Percentiles rank a stretch among this genome's conserved stretches.
Evolutionary conservation across 2,329 filamentous ascomycete species (phyloP).

Genomic region (Aspergillus melleus): DNA sequence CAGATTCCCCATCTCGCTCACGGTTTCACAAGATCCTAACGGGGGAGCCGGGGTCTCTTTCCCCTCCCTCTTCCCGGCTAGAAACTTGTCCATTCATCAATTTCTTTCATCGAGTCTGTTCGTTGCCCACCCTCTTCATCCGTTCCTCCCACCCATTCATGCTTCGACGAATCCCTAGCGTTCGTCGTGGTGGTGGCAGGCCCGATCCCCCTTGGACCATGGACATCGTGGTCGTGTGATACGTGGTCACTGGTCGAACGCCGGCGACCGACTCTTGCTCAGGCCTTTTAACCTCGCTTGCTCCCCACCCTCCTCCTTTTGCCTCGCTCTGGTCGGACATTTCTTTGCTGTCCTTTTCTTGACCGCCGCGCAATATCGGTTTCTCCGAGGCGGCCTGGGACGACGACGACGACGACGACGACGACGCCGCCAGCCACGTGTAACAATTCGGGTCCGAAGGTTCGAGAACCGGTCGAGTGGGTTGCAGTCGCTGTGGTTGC

Average conservation of each 20-base stretch:
- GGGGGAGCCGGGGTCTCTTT: no score
- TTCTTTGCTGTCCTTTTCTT: slow-evolving; percentile 9
- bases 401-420: slow-evolving; percentile 5
- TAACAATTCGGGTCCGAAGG: slow-evolving; percentile 32
- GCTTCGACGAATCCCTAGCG: slow-evolving; percentile 43
- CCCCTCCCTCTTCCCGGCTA: background rate
- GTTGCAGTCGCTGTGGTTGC: slow-evolving; percentile 31
- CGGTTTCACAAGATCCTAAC: background rate
- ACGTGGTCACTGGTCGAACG: slow-evolving; percentile 33
- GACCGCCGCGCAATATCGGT: slow-evolving; percentile 14
- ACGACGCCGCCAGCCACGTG: slow-evolving; percentile 35
- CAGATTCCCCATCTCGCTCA: background rate
- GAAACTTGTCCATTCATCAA: background rate
- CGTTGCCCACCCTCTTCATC: slow-evolving; percentile 34
- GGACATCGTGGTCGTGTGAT: slow-evolving; percentile 44
- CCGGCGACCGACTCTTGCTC: slow-evolving; percentile 15
- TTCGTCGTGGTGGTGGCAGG: slow-evolving; percentile 31
- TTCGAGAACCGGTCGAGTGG: slow-evolving; percentile 35
- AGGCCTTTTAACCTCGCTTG: slow-evolving; percentile 27
- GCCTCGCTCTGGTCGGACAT: slow-evolving; percentile 9
- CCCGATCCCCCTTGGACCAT: slow-evolving; percentile 28
- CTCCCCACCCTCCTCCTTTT: slow-evolving; percentile 18
- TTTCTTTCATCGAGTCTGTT: slow-evolving; percentile 2
- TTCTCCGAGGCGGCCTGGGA: background rate
- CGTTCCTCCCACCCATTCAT: slow-evolving; percentile 46